Evolutionary conservation across 2,329 filamentous ascomycete genomes (phyloP), one percentile per base, ranked within the genome.

Genomic region (Teratosphaeriaceae sp.): DNA sequence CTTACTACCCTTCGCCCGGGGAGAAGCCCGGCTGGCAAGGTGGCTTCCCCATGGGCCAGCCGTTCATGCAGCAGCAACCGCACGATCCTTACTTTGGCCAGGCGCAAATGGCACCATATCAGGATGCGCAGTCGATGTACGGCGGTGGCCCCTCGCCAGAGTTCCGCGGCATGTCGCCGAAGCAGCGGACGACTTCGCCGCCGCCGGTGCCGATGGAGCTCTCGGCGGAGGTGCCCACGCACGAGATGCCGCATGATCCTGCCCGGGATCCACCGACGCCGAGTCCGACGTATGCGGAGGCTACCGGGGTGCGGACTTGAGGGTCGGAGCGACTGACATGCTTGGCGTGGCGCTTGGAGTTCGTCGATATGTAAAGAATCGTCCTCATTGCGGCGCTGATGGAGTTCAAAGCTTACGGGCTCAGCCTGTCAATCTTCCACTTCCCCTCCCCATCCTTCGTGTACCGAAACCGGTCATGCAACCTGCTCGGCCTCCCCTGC

Each of bases 381-480:
- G 24, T 13, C 24, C 20, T 34, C 31, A 5, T 34, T 12, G 11
- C 18, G 15, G 18, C 24, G 20, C 20, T 3, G 30, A 9, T 9
- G 4, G 5, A 5, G 13, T 18, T 39, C 19, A 19, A 12, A 11
- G 11, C 15, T 45, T 31, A 89, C 15, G 86, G 86, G 59, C 85
- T 89, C 62, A 89, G 63, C 56, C 86, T 79, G 55, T 87, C 75
- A 54, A 92, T 67, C 58, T 42, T 66, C 66, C 53, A 60, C 63
- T 63, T 15, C 55, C 64, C 9, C 55, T 63, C 40, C 37, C 54
- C 53, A 38, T 78, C 73, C 62, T 77, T 80, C 43, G 80, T 79
- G 67, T 96, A 97, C 48, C 82, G 76, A 63, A 98, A 97, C 19
- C 92, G 83, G 72, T 98, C 92, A 68, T 98, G 92, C 65, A 98